Percentiles rank a stretch among this genome's conserved stretches.
phyloP scores from a whole-genome alignment of 2,329 filamentous ascomycete species.

The Apiospora sp. region DNA sequence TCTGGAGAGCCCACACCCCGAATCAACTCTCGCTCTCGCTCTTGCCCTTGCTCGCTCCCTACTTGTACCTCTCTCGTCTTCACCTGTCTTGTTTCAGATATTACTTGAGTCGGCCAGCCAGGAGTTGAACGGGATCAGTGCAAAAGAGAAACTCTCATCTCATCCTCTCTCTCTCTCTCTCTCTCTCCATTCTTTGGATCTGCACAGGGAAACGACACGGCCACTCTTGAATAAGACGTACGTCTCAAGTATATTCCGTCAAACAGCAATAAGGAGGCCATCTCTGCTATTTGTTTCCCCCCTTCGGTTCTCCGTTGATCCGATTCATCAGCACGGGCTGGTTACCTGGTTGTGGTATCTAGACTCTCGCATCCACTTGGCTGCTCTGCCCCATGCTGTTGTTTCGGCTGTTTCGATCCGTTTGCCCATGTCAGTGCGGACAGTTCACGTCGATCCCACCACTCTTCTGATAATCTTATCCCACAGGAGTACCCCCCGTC shows the following conservation, averaged over 20 bases:
- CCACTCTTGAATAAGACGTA: constrained; percentile 35
- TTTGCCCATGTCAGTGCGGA: constrained; percentile 46
- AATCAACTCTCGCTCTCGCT: neutral
- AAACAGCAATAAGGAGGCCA: constrained; percentile 32
- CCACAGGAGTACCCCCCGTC: constrained; percentile 28
- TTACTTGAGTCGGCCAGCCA: constrained; percentile 8
- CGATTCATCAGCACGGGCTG: constrained; percentile 32
- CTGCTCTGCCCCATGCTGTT: constrained; percentile 41
- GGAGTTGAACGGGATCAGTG: constrained; percentile 15
- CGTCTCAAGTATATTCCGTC: constrained; percentile 36
- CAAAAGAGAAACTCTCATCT: constrained; percentile 18
- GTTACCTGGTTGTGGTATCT: constrained; percentile 33
- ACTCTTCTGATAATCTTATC: constrained; percentile 43
- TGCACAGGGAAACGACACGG: constrained; percentile 31
- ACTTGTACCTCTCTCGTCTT: neutral
- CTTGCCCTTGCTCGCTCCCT: no score
- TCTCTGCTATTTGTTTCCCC: constrained; percentile 31
- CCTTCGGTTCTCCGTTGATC: constrained; percentile 30
- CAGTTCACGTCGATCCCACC: constrained; percentile 49
- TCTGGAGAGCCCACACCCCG: neutral
- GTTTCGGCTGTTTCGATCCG: constrained; percentile 52
- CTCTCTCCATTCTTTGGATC: constrained; percentile 1
- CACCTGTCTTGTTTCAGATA: constrained; percentile 21
- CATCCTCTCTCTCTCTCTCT: neutral
- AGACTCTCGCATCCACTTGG: constrained; percentile 28